Evolutionary conservation across 106 monocot genomes (phyloP), one percentile per base, ranked within the genome.

Genomic region (Allium cepa): DNA sequence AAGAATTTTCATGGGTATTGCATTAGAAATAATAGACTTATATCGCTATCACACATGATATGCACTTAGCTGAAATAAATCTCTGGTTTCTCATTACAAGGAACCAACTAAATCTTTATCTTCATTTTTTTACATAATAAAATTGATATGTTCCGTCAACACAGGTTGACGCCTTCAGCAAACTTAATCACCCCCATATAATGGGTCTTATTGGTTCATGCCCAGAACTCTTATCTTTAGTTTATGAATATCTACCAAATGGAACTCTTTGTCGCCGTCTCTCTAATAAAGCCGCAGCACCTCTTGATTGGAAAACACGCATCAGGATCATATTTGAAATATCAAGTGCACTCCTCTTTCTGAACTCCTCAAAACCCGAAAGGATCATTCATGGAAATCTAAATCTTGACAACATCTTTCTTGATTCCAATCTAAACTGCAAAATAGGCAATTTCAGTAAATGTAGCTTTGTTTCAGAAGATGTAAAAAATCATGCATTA

Each of bases 331-430:
- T 63, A 68, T 69, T 83, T 16, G 75, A 90, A 56, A 84, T 87
- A 61, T 75, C 86, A 13, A 79, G 77, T 50, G 89, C 81, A 3
- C 86, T 94, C 12, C 69, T 79, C 15, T 94, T 89, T 73, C 22
- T 94, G 75, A 88, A 94, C 68, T 81, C 88, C 47, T 83, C 75
- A 27, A 85, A 72, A 68, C 88, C 92, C 11, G 77, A 81, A 27
- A 86, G 73, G 72, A 77, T 90, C 14, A 69, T 94, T 46, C 93
- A 94, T 62, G 93, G 89, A 27, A 79, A 94, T 62, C 77, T 94
- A 17, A 94, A 83, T 26, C 93, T 82, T 49, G 73, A 76, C 28
- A 94, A 84, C 67, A 80, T 94, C 68, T 75, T 84, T 53, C 76
- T 94, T 8, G 89, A 90, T 62, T 70, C 79, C 10, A 55, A 80